These are phyloP conservation scores for Neopestalotiopsis clavispora DNA, from an alignment of 2,329 filamentous ascomycete genomes.

Conservation along the genomic window DNA sequence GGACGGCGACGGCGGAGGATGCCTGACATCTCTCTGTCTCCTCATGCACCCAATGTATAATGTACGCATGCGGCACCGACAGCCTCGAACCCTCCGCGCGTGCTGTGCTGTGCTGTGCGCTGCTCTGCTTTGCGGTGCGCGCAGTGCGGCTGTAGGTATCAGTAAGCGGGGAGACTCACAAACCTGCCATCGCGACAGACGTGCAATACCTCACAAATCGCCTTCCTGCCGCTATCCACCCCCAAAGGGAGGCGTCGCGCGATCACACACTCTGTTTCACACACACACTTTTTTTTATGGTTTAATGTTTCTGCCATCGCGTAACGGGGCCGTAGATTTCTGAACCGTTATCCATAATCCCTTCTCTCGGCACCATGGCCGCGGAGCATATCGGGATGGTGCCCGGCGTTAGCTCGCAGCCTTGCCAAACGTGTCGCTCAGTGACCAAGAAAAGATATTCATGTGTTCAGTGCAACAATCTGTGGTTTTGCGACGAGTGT, in stretches of 20 bases:
- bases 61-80: slow-evolving; percentile 7
- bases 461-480: slow-evolving; percentile 39
- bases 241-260: neutral
- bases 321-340: neutral
- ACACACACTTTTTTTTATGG: neutral
- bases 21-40: slow-evolving; percentile 11
- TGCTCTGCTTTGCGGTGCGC: no score
- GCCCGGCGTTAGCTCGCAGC: slow-evolving; percentile 23
- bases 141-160: slow-evolving; percentile 10
- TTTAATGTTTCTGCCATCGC: neutral
- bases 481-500: slow-evolving; percentile 36
- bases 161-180: slow-evolving; percentile 10
- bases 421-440: slow-evolving; percentile 36
- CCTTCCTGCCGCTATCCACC: neutral
- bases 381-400: slow-evolving; percentile 6
- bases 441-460: slow-evolving; percentile 33
- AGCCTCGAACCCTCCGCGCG: slow-evolving; percentile 9
- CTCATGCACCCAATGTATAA: slow-evolving; percentile 3
- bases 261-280: neutral
- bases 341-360: neutral
- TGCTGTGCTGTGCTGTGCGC: no score
- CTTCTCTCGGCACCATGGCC: neutral
- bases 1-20: slow-evolving; percentile 7
- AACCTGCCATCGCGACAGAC: neutral
- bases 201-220: neutral